These are phyloP conservation scores for Suillus placidus DNA, from an alignment of 768 basidiomycete species.

Conservation along the genomic window DNA sequence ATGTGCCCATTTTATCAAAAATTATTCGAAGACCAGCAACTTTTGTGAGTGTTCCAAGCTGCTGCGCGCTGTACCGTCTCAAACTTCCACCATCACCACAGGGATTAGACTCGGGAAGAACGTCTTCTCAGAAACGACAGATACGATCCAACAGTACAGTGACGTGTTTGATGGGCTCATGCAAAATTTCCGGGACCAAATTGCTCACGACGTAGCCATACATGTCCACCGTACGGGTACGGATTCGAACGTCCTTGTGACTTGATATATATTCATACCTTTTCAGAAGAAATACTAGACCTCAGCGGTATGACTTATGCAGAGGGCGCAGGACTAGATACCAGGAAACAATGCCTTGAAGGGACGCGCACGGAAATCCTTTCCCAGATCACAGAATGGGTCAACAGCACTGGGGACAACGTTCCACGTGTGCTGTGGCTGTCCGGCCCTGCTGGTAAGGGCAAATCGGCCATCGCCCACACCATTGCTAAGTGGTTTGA, in stretches of 20 bases:
- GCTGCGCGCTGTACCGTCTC: not conserved
- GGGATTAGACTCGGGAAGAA: constrained; percentile 5
- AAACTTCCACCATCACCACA: not conserved
- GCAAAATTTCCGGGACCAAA: constrained; percentile 5
- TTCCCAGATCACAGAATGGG: constrained; percentile 28
- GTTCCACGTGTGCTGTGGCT: constrained; percentile 23
- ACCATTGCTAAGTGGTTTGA: constrained; percentile 14
- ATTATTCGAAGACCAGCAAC: constrained; percentile 26
- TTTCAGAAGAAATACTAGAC: constrained; percentile 1
- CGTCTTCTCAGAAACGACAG: not conserved
- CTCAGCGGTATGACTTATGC: not conserved
- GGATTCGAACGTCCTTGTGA: not conserved
- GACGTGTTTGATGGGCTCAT: not conserved
- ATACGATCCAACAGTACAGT: not conserved
- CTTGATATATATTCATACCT: not conserved
- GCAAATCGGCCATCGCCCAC: constrained; percentile 23
- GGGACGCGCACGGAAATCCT: not conserved
- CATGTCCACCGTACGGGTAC: constrained; percentile 1
- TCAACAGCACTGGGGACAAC: constrained; percentile 13
- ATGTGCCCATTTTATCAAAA: constrained; percentile 30
- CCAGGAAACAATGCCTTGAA: not conserved
- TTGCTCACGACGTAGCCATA: not conserved
- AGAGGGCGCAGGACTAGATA: not conserved
- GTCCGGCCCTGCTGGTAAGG: constrained; percentile 27
- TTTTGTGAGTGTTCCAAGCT: constrained; percentile 19